A percentile compares a stretch with the other conserved stretches of the same genome.
Conservation (phyloP, 129 eudicot species). For the Lactuca sativa region DNA sequence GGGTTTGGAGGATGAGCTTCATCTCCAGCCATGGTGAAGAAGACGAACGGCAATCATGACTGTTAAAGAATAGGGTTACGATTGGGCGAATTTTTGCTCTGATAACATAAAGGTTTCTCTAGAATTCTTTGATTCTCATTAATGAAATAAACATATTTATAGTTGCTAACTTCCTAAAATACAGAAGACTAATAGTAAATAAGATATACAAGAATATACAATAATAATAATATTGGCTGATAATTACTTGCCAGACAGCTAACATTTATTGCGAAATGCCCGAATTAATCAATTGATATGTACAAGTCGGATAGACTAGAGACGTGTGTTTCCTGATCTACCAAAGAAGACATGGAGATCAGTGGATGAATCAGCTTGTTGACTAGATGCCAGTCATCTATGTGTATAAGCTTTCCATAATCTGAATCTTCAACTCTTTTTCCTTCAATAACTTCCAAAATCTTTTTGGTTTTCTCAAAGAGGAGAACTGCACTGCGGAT, state of each 20-base stretch:
- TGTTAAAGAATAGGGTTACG: too few relatives aligned
- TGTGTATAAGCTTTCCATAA: conserved; percentile 44
- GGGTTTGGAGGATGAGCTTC: too few relatives aligned
- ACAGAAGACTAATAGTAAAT: too few relatives aligned
- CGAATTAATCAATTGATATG: conserved; percentile 38
- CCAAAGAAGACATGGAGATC: conserved; percentile 19
- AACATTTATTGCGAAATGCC: background rate
- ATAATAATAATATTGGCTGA: too few relatives aligned
- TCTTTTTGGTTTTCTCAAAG: conserved; percentile 53
- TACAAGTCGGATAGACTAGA: conserved; percentile 41
- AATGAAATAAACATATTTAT: too few relatives aligned
- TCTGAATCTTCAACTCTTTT: conserved; percentile 37
- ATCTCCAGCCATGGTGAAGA: too few relatives aligned
- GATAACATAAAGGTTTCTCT: too few relatives aligned
- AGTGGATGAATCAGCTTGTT: conserved; percentile 32
- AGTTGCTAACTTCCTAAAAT: too few relatives aligned
- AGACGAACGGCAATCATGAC: too few relatives aligned
- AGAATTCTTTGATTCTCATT: too few relatives aligned
- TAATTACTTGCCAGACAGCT: background rate
- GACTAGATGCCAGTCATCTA: conserved; percentile 54
- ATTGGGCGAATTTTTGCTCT: too few relatives aligned
- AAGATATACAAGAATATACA: too few relatives aligned
- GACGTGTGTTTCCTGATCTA: conserved; percentile 23
- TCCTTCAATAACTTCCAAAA: conserved; percentile 45
- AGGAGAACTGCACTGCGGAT: conserved; percentile 56